These are phyloP conservation scores for Mucor saturninus DNA, from an alignment of 371 early-diverging fungal species.

Conservation along the genomic window DNA sequence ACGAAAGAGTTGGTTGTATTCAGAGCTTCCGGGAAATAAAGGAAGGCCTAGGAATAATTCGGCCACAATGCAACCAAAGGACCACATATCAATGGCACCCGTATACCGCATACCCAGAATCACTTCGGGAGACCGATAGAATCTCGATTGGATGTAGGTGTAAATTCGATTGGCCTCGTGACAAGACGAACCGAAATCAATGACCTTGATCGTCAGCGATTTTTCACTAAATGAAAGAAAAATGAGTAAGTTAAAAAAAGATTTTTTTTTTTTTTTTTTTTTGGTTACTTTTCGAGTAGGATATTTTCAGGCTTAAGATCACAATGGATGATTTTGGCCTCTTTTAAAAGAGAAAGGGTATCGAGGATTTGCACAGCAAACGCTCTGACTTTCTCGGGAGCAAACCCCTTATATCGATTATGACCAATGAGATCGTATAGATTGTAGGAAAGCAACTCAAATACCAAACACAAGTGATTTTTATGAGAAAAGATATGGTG, in stretches of 20 bases:
- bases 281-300: slow-evolving; percentile 75
- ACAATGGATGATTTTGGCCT: slow-evolving; percentile 94
- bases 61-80: slow-evolving; percentile 97
- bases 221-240: slow-evolving; percentile 57
- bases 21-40: slow-evolving; percentile 93
- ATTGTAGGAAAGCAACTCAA: slow-evolving; percentile 94
- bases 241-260: background rate
- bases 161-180: slow-evolving; percentile 89
- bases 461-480: slow-evolving; percentile 93
- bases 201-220: slow-evolving; percentile 92
- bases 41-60: slow-evolving; percentile 95
- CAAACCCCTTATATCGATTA: slow-evolving; percentile 90
- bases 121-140: slow-evolving; percentile 98
- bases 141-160: slow-evolving; percentile 97
- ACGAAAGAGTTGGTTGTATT: slow-evolving; percentile 91
- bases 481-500: slow-evolving; percentile 91
- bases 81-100: slow-evolving; percentile 99
- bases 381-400: slow-evolving; percentile 80
- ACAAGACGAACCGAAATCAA: slow-evolving; percentile 98
- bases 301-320: slow-evolving; percentile 99
- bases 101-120: slow-evolving; percentile 93
- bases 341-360: slow-evolving; percentile 80
- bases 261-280: background rate
- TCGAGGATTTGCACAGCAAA: slow-evolving; percentile 90
- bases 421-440: slow-evolving; percentile 95